Evolutionary conservation across 768 basidiomycete genomes (phyloP), one percentile per base, ranked within the genome.

Genomic region (Mycena vitilis): DNA sequence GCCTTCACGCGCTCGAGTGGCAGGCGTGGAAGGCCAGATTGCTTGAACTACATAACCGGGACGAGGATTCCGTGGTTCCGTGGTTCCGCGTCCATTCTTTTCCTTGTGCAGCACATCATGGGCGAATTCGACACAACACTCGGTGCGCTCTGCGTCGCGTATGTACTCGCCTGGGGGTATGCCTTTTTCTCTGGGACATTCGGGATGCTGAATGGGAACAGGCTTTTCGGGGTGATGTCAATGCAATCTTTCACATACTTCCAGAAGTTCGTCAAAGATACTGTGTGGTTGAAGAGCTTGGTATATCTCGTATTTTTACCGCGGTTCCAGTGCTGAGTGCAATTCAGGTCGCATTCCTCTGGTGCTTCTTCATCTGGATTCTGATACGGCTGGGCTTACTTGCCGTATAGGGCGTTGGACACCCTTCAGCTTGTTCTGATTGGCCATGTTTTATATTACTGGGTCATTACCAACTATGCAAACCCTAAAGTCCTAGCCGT

Each of bases 211-310:
- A 5, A 1, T 8, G 25, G 5, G 22, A 8, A 34, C 47, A 85
- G 84, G 36, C 75, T 85, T 48, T 85, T 81, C 71, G 84, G 84
- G 13, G 72, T 83, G 8, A 82, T 81, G 23, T 83, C 78, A 52
- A 71, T 79, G 30, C 84, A 85, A 71, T 79, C 80, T 7, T 82
- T 77, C 60, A 70, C 78, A 53, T 85, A 82, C 73, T 84, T 78
- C 69, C 79, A 74, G 51, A 75, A 75, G 53, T 75, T 74, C 37
- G 64, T 74, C 9, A 71, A 74, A 7, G 84, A 84, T 64, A 71
- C 59, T 1, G 16, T 62, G 18, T 20, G 54, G 47, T 75, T 84
- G 61, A 82, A 78, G 69, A 15, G 76, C 30, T 51, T 77, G 12
- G 84, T 80, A 55, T 18, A 2, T 36, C 25, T 60, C 30, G 59